phyloP scores from a whole-genome alignment of 139 green algal species.

The Closterium sp. region DNA sequence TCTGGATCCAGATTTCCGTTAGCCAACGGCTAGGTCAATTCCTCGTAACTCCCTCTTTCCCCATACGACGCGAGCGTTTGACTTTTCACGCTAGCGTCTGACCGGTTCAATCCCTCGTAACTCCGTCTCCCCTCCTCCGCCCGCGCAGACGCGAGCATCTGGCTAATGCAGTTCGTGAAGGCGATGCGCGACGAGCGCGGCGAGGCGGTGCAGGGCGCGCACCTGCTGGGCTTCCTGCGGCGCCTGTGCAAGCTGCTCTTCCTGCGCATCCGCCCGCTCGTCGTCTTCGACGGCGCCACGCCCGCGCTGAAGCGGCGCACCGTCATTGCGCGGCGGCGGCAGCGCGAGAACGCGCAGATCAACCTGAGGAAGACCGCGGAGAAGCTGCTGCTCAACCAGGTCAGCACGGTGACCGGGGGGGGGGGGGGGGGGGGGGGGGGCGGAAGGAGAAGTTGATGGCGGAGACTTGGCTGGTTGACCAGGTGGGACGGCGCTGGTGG shows the following conservation, averaged over 20 bases:
- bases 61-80: too few relatives aligned
- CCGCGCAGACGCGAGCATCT: conserved; percentile 78
- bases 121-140: not conserved
- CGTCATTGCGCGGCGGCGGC: conserved; percentile 41
- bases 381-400: conserved; percentile 87
- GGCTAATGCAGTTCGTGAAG: conserved; percentile 93
- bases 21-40: too few relatives aligned
- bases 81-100: too few relatives aligned
- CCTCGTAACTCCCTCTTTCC: too few relatives aligned
- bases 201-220: conserved; percentile 89
- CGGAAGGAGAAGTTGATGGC: not conserved
- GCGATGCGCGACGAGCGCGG: conserved; percentile 90
- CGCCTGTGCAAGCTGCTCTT: conserved; percentile 95
- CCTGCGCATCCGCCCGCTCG: conserved; percentile 87
- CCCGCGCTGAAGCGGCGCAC: conserved; percentile 90
- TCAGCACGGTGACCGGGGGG: conserved; percentile 50
- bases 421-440: not conserved
- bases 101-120: too few relatives aligned
- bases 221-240: conserved; percentile 94
- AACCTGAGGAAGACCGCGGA: conserved; percentile 69
- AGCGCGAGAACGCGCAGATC: conserved; percentile 42
- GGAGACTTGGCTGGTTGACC: not conserved
- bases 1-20: too few relatives aligned
- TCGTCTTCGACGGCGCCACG: conserved; percentile 97
- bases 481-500: not conserved